Conservation (phyloP, 2,329 filamentous ascomycete species). For the Penicillium freii region DNA sequence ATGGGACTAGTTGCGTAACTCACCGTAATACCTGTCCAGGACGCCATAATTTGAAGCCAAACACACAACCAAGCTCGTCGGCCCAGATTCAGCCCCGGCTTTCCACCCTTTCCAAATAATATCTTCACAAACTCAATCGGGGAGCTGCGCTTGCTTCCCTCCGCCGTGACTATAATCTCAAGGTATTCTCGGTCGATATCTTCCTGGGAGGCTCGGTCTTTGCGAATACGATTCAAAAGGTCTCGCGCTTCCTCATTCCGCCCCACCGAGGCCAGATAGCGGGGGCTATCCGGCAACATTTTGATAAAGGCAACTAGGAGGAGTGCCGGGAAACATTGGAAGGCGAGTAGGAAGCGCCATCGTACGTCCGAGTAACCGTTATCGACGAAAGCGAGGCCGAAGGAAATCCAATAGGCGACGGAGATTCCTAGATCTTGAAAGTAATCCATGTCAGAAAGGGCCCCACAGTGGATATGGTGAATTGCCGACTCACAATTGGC, state of each 20-base stretch:
- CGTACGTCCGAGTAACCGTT: conserved; percentile 34
- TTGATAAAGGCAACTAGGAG: conserved; percentile 30
- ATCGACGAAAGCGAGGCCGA: conserved; percentile 36
- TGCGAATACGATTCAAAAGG: conserved; percentile 42
- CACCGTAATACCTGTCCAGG: conserved; percentile 47
- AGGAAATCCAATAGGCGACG: conserved; percentile 39
- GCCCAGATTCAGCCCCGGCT: conserved; percentile 34
- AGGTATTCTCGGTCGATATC: conserved; percentile 35
- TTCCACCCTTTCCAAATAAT: conserved; percentile 34
- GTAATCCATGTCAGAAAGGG: conserved; percentile 1
- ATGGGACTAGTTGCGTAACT: conserved; percentile 14
- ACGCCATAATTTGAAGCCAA: conserved; percentile 48
- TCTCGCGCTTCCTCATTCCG: conserved; percentile 50
- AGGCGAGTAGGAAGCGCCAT: conserved; percentile 37
- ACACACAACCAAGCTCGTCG: conserved; percentile 46
- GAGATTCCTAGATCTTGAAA: conserved; percentile 49
- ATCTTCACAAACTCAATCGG: conserved; percentile 42
- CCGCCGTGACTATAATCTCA: conserved; percentile 37
- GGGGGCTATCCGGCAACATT: conserved; percentile 35
- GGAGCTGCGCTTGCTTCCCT: conserved; percentile 35
- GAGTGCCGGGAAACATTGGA: conserved; percentile 35
- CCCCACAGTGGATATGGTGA: background rate
- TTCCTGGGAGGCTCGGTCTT: conserved; percentile 17
- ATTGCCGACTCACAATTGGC: conserved; percentile 44
- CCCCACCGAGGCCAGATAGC: conserved; percentile 34